phyloP scores from a whole-genome alignment of 1,284 basidiomycete species.

The Paramarasmius palmivorus region DNA sequence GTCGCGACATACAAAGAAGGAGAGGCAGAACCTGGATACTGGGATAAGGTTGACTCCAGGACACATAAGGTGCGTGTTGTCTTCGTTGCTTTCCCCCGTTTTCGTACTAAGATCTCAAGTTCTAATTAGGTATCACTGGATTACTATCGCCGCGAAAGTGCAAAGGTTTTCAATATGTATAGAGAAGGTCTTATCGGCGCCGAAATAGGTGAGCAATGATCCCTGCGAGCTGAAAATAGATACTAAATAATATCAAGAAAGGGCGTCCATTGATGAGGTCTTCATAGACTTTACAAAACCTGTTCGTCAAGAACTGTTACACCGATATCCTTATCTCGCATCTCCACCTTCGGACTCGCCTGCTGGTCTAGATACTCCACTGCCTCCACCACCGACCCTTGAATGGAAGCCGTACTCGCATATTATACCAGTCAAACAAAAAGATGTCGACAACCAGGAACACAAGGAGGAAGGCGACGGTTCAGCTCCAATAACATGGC shows the following conservation, averaged over 20 bases:
- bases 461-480: conserved; percentile 26
- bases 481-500: conserved; percentile 65
- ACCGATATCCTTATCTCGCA: conserved; percentile 76
- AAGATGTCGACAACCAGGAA: conserved; percentile 8
- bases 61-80: conserved; percentile 84
- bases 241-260: conserved; percentile 53
- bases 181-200: conserved; percentile 74
- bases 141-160: conserved; percentile 88
- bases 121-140: conserved; percentile 85
- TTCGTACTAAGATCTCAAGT: not conserved
- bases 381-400: conserved; percentile 76
- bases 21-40: conserved; percentile 86
- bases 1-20: conserved; percentile 95
- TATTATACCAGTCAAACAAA: conserved; percentile 64
- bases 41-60: conserved; percentile 80
- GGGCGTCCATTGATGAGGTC: conserved; percentile 82
- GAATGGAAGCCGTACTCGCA: conserved; percentile 72
- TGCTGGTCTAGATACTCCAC: conserved; percentile 74
- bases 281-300: conserved; percentile 88
- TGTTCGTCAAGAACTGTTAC: conserved; percentile 71
- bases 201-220: conserved; percentile 57
- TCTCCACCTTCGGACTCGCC: conserved; percentile 68
- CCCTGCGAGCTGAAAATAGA: not conserved
- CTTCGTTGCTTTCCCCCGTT: conserved; percentile 13
- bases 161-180: conserved; percentile 88